phyloP scores from a whole-genome alignment of 2,329 filamentous ascomycete genomes.

The Venturia effusa region DNA sequence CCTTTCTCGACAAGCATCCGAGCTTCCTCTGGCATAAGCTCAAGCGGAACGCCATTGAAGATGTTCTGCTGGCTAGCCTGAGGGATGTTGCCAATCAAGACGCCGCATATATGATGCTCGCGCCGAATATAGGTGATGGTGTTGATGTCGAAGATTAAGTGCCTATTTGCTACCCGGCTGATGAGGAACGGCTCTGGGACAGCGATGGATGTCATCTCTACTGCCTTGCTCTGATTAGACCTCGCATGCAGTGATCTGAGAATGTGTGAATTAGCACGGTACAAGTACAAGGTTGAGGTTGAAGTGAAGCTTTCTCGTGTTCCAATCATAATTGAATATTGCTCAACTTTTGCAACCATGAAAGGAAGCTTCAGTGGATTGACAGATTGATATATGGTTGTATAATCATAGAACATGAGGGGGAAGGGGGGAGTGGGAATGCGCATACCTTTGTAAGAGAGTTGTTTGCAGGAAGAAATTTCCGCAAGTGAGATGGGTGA shows the following conservation, averaged over 20 bases:
- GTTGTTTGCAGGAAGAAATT: background rate
- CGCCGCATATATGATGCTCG: constrained; percentile 72
- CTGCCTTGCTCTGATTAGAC: constrained; percentile 16
- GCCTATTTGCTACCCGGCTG: constrained; percentile 67
- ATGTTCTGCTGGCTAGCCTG: constrained; percentile 92
- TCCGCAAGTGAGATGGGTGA: background rate
- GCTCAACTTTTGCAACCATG: constrained; percentile 38
- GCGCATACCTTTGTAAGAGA: background rate
- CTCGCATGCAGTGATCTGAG: background rate
- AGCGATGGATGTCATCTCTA: constrained; percentile 22
- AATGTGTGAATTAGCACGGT: background rate
- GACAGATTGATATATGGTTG: constrained; percentile 55
- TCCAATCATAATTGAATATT: constrained; percentile 28
- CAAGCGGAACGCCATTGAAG: constrained; percentile 78
- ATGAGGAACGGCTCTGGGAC: constrained; percentile 59
- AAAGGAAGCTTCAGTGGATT: constrained; percentile 59
- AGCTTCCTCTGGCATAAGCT: constrained; percentile 86
- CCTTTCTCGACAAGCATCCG: constrained; percentile 66
- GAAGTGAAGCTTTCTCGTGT: background rate
- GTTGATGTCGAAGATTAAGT: constrained; percentile 81
- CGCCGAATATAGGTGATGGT: constrained; percentile 68
- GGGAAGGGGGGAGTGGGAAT: background rate
- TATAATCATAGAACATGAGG: constrained; percentile 47
- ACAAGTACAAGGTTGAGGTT: background rate
- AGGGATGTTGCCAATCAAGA: constrained; percentile 77